Evolutionary conservation across 2,329 filamentous ascomycete genomes (phyloP).

Genomic region (Alternaria angustiovoidea): DNA sequence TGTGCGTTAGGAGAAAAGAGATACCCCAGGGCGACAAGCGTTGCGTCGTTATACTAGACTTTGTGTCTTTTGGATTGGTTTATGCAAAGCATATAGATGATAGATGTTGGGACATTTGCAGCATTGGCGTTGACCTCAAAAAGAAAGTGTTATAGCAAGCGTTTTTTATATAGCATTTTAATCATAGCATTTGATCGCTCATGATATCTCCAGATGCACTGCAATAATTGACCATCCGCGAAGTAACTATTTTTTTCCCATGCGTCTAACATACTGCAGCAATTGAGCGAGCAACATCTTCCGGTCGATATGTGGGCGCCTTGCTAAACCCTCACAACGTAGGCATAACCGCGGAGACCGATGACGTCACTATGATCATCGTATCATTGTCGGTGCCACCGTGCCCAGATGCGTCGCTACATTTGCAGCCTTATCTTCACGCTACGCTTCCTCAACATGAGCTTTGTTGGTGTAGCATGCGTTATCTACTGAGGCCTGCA

Average conservation of each 20-base stretch:
- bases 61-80: not conserved
- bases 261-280: not conserved
- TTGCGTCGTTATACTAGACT: not conserved
- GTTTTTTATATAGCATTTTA: constrained; percentile 1
- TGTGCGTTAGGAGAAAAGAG: not conserved
- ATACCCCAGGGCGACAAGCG: not conserved
- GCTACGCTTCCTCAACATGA: constrained; percentile 1
- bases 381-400: not conserved
- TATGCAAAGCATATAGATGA: not conserved
- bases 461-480: not conserved
- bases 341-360: not conserved
- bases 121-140: not conserved
- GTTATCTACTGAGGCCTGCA: not conserved
- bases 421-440: constrained; percentile 1
- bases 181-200: not conserved
- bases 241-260: not conserved
- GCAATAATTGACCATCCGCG: not conserved
- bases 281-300: not conserved
- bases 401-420: not conserved
- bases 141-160: constrained; percentile 4
- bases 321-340: not conserved
- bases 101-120: not conserved
- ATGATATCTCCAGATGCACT: not conserved
- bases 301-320: not conserved
- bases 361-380: not conserved